A percentile compares a stretch with the other conserved stretches of the same genome.
These are phyloP conservation scores for Pterocarpus macrocarpus DNA, from an alignment of 306 rosid genomes.

Conservation along the genomic window DNA sequence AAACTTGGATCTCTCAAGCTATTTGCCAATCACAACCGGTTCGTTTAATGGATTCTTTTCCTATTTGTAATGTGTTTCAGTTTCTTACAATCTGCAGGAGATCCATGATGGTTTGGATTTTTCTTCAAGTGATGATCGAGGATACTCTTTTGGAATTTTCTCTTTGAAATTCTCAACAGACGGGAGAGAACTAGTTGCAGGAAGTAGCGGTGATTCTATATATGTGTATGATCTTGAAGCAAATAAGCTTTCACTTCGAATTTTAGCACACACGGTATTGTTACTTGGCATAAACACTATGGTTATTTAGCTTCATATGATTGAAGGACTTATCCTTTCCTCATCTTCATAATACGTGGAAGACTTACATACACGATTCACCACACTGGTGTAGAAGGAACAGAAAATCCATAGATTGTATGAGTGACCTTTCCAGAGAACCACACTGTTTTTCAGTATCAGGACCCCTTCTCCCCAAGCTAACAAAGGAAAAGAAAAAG, in stretches of 20 bases:
- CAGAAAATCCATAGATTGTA: constrained; percentile 2
- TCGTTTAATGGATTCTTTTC: constrained; percentile 18
- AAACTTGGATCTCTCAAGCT: constrained; percentile 11
- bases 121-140: constrained; percentile 66
- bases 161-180: constrained; percentile 87
- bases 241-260: constrained; percentile 83
- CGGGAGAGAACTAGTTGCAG: constrained; percentile 95
- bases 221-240: constrained; percentile 91
- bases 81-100: constrained; percentile 70
- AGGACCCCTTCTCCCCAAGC: background rate
- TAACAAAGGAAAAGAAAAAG: background rate
- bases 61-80: constrained; percentile 31
- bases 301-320: constrained; percentile 23
- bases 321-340: no score
- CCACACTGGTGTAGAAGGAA: constrained; percentile 18
- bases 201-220: constrained; percentile 85
- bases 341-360: no score
- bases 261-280: constrained; percentile 79
- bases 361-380: background rate
- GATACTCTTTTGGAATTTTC: constrained; percentile 80
- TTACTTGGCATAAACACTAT: constrained; percentile 33
- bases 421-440: background rate
- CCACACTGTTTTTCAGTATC: background rate
- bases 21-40: background rate
- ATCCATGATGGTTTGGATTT: constrained; percentile 85